phyloP scores from a whole-genome alignment of 305 asterid genomes.

The Rubia tinctorum region DNA sequence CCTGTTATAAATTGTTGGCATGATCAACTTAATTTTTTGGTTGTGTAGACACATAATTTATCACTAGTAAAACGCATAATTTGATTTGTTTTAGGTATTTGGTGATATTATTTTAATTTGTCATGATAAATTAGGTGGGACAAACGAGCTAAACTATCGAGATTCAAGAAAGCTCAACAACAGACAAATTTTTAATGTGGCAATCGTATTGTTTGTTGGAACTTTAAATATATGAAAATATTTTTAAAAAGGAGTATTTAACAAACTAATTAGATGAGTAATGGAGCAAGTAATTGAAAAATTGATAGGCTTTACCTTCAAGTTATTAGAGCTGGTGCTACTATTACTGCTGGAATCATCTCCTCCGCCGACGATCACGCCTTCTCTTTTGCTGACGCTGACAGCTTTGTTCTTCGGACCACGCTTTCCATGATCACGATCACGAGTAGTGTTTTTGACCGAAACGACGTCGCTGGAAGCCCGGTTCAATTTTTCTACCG shows the following conservation, averaged over 20 bases:
- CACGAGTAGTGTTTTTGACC: neutral
- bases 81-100: neutral
- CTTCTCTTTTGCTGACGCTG: conserved; percentile 29
- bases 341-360: conserved; percentile 31
- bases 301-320: conserved; percentile 37
- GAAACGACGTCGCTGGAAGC: conserved; percentile 20
- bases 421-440: neutral
- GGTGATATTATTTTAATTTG: neutral
- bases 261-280: neutral
- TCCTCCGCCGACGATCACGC: conserved; percentile 38
- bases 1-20: neutral
- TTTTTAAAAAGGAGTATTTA: too few relatives aligned
- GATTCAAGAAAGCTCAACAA: conserved; percentile 4
- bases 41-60: too few relatives aligned
- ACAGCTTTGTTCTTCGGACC: conserved; percentile 15
- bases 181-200: neutral
- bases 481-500: conserved; percentile 20
- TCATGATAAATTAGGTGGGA: neutral
- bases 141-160: neutral
- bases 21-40: neutral
- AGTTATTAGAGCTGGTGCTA: conserved; percentile 33
- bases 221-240: too few relatives aligned
- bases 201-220: neutral
- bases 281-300: neutral
- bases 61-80: neutral